Base-by-base conservation (phyloP, 1,139 yeast species). In the Casaregolazyma lundiana region DNA sequence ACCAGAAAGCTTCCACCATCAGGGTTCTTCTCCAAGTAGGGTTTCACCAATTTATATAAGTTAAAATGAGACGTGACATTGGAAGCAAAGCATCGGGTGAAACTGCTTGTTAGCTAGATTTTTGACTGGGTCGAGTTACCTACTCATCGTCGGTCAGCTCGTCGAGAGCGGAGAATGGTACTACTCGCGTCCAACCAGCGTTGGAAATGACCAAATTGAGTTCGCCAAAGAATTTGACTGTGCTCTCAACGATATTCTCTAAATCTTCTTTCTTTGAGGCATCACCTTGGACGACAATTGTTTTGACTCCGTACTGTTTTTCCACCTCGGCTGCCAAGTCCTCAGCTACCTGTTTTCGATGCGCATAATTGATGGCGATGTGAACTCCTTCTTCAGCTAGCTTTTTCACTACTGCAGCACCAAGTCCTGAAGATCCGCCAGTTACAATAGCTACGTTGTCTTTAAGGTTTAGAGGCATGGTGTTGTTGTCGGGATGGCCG, bases 1-100 rank as follows among this genome's bases (percentile, higher is more conserved):
- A 67, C 63, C 30, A 70, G 56, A 47, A 70, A 66, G 13, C 63
- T 59, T 9, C 73, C 73, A 15, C 72, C 72, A 9, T 63, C 66
- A 9, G 48, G 56, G 47, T 62, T 64, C 24, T 55, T 49, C 37
- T 63, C 67, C 42, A 69, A 61, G 22, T 57, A 50, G 16, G 60
- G 60, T 54, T 64, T 65, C 24, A 69, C 69, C 1, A 64, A 68
- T 35, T 64, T 60, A 54, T 65, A 67, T 38, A 70, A 57, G 45
- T 53, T 67, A 46, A 65, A 69, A 51, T 70, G 74, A 1, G 70
- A 56, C 43, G 57, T 60, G 43, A 63, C 58, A 47, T 63, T 62
- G 48, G 61, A 54, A 24, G 53, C 53, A 37, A 55, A 59, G 22
- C 60, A 53, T 13, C 43, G 48, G 46, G 58, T 20, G 11, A 40